A percentile compares a stretch with the other conserved stretches of the same genome.
Conservation (phyloP, 1,139 yeast genomes). For the Candida sojae region DNA sequence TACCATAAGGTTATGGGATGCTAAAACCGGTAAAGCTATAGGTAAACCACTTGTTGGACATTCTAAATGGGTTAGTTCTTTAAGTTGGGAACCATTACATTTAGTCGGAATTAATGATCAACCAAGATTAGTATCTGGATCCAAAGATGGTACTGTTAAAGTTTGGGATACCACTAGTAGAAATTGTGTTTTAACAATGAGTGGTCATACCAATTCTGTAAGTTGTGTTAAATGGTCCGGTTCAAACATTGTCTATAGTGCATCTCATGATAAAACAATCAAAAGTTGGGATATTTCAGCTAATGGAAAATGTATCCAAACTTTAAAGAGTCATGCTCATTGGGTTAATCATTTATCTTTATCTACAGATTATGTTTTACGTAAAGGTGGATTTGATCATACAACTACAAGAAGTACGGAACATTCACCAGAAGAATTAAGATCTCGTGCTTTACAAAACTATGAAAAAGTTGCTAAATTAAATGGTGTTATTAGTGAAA, state of each 20-base stretch:
- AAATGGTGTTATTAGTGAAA: constrained; percentile 69
- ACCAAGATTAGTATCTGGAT: constrained; percentile 82
- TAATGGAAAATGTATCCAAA: constrained; percentile 76
- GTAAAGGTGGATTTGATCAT: constrained; percentile 57
- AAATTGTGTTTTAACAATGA: constrained; percentile 66
- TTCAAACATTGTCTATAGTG: constrained; percentile 77
- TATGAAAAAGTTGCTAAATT: constrained; percentile 79
- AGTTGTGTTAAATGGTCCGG: constrained; percentile 98
- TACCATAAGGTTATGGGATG: constrained; percentile 86
- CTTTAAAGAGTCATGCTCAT: constrained; percentile 88
- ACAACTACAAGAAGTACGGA: constrained; percentile 21
- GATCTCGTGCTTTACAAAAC: constrained; percentile 42
- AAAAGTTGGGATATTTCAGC: constrained; percentile 85
- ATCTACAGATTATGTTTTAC: constrained; percentile 84
- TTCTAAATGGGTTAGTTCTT: constrained; percentile 82
- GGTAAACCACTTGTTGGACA: constrained; percentile 84
- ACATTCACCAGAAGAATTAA: constrained; percentile 29
- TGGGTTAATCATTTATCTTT: constrained; percentile 96
- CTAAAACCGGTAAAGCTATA: constrained; percentile 67
- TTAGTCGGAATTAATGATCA: constrained; percentile 61
- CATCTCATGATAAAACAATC: constrained; percentile 93
- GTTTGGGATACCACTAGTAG: constrained; percentile 89
- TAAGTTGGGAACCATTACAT: constrained; percentile 95
- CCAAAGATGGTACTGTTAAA: constrained; percentile 88
- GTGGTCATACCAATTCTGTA: constrained; percentile 88